Evolutionary conservation across 345 rosid species (phyloP).

Genomic region (Syzygium oleosum): DNA sequence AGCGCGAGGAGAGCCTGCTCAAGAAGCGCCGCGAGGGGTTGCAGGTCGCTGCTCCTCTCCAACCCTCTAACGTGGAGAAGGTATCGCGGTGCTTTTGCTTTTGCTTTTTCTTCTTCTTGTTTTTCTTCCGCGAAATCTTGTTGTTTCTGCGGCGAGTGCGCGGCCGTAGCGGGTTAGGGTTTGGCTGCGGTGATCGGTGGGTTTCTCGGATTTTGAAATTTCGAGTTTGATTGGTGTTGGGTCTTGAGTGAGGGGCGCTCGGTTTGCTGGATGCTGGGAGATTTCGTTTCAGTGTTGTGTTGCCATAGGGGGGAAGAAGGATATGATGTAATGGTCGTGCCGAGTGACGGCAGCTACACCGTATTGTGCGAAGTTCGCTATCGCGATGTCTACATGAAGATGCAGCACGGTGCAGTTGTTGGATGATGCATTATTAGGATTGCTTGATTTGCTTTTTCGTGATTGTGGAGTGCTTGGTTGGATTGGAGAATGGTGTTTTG

Average conservation of each 20-base stretch:
- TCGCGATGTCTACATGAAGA: not conserved
- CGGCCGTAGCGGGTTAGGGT: not conserved
- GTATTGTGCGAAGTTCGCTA: not conserved
- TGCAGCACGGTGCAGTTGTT: not conserved
- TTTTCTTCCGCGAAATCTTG: not conserved
- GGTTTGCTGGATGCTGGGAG: not conserved
- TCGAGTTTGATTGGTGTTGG: not conserved
- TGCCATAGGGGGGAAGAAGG: not conserved
- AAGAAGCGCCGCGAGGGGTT: constrained; percentile 93
- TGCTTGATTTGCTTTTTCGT: not conserved
- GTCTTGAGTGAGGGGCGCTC: not conserved
- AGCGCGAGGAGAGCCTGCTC: constrained; percentile 81
- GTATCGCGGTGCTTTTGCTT: constrained; percentile 9
- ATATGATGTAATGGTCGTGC: not conserved
- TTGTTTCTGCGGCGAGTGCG: not conserved
- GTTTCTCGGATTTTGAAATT: not conserved
- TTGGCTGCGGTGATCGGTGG: not conserved
- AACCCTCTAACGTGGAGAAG: constrained; percentile 43
- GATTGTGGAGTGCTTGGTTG: not conserved
- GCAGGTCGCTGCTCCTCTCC: constrained; percentile 25
- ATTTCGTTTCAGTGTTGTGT: not conserved
- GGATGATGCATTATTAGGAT: not conserved
- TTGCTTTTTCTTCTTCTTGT: not conserved
- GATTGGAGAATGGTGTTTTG: not conserved
- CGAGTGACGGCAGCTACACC: not conserved